phyloP scores from a whole-genome alignment of 495 filamentous ascomycete species.

The Trichoderma virens region DNA sequence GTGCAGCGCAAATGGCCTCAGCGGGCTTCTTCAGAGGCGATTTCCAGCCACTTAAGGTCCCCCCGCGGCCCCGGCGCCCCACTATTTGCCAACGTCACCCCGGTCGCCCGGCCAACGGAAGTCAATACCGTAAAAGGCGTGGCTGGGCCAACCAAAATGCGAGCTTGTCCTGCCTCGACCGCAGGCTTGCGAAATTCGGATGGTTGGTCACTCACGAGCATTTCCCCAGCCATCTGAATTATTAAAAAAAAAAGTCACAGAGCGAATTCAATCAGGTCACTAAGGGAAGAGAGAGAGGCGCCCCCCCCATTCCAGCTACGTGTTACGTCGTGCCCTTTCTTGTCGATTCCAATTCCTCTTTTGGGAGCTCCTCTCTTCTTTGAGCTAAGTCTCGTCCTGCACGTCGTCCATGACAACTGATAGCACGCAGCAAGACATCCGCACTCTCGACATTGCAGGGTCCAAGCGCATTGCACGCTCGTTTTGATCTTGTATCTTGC shows the following conservation, averaged over 20 bases:
- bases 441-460: background rate
- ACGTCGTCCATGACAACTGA: constrained; percentile 9
- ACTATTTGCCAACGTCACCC: background rate
- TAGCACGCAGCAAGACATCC: background rate
- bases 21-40: no score
- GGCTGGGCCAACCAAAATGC: constrained; percentile 5
- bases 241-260: background rate
- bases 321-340: background rate
- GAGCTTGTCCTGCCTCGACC: background rate
- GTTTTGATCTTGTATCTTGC: background rate
- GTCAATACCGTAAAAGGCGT: constrained; percentile 4
- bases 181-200: background rate
- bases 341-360: constrained; percentile 1
- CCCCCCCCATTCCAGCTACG: background rate
- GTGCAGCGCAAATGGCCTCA: background rate
- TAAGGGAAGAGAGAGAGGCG: background rate
- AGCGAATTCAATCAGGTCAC: no score
- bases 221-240: constrained; percentile 5
- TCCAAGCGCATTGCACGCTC: background rate
- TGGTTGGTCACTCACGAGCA: background rate
- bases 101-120: background rate
- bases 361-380: background rate
- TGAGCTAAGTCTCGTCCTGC: constrained; percentile 6
- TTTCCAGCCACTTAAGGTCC: no score
- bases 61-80: background rate